Evolutionary conservation across 139 green algal genomes (phyloP).

Genomic region (Asterochloris sp.): DNA sequence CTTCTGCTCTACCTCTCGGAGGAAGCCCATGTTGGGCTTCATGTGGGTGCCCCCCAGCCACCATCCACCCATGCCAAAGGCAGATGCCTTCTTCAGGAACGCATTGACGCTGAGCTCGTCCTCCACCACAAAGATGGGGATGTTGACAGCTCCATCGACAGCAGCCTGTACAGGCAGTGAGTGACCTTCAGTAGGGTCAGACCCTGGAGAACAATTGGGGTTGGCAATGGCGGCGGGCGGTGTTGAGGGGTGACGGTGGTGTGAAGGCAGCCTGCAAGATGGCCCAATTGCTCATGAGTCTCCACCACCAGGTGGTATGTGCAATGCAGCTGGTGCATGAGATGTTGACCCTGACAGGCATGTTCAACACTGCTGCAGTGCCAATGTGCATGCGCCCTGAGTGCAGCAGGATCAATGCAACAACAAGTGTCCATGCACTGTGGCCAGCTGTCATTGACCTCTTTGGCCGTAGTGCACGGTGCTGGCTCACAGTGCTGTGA

Average conservation of each 20-base stretch:
- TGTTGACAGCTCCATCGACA: slow-evolving; percentile 22
- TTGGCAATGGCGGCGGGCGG: neutral
- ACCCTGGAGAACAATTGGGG: neutral
- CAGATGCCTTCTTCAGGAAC: slow-evolving; percentile 69
- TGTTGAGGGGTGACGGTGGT: too few species aligned
- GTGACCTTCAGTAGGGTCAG: neutral
- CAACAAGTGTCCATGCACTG: too few species aligned
- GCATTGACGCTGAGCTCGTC: slow-evolving; percentile 27
- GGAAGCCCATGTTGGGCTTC: slow-evolving; percentile 77
- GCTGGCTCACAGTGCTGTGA: neutral
- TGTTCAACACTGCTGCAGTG: too few species aligned
- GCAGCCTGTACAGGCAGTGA: neutral
- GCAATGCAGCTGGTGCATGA: neutral
- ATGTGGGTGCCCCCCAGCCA: slow-evolving; percentile 89
- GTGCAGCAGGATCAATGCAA: too few species aligned
- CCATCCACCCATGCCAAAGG: slow-evolving; percentile 86
- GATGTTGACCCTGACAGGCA: neutral
- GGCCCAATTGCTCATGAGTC: neutral
- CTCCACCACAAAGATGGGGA: slow-evolving; percentile 79
- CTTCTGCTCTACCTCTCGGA: slow-evolving; percentile 62
- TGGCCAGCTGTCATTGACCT: too few species aligned
- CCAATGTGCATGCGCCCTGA: too few species aligned
- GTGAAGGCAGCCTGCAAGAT: neutral
- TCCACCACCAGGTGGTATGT: neutral
- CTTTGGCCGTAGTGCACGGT: too few species aligned